Conservation (phyloP, 2,329 filamentous ascomycete species). For the Graphilbum sp. region DNA sequence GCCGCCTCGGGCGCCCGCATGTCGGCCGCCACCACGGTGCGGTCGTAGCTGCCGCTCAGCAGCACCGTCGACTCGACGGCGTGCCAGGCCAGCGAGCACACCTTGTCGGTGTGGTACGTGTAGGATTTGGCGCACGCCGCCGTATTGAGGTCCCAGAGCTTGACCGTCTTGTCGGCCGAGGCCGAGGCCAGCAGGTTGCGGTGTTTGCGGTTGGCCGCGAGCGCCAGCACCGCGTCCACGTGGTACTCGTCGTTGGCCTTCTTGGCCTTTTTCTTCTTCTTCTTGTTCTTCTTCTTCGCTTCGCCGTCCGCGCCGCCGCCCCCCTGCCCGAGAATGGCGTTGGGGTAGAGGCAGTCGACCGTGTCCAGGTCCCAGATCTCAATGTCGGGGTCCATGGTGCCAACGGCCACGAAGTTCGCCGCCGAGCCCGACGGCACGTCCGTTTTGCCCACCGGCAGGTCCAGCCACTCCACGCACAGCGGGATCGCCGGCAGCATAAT, state of each 20-base stretch:
- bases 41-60: slow-evolving; percentile 86
- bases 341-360: slow-evolving; percentile 95
- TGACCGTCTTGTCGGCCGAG: slow-evolving; percentile 92
- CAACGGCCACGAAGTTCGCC: slow-evolving; percentile 88
- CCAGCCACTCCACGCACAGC: slow-evolving; percentile 88
- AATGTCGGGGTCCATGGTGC: slow-evolving; percentile 96
- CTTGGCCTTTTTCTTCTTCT: slow-evolving; percentile 80
- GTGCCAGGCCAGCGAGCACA: slow-evolving; percentile 93
- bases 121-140: slow-evolving; percentile 91
- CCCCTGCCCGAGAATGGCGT: slow-evolving; percentile 76
- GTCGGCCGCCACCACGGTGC: slow-evolving; percentile 84
- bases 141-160: slow-evolving; percentile 93
- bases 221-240: slow-evolving; percentile 79
- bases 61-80: slow-evolving; percentile 72
- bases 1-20: slow-evolving; percentile 84
- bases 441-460: slow-evolving; percentile 69
- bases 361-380: slow-evolving; percentile 97
- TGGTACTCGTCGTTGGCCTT: slow-evolving; percentile 87
- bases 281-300: slow-evolving; percentile 48
- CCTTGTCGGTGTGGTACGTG: slow-evolving; percentile 90
- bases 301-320: slow-evolving; percentile 12
- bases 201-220: slow-evolving; percentile 85
- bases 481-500: slow-evolving; percentile 98
- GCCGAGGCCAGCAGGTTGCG: slow-evolving; percentile 87
- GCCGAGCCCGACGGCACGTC: slow-evolving; percentile 43